Percentiles rank a stretch among this genome's conserved stretches.
Evolutionary conservation across 495 filamentous ascomycete genomes (phyloP).

Genomic region (Cercophora sp.): DNA sequence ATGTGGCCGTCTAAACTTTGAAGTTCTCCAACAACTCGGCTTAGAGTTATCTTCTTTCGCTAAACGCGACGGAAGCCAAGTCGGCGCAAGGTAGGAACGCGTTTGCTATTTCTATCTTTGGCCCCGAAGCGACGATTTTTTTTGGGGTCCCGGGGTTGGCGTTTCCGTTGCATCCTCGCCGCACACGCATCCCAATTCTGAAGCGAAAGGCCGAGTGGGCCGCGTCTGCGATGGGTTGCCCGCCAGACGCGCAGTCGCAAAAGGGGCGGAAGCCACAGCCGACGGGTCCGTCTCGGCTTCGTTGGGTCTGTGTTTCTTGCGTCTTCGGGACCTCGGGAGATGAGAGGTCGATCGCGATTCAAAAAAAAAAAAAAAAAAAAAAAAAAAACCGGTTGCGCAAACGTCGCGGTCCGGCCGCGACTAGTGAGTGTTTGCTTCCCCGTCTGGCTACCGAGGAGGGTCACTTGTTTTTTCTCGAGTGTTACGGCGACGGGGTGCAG

Average conservation of each 20-base stretch:
- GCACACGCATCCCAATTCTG: no score
- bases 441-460: no score
- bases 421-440: no score
- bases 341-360: slow-evolving; percentile 10
- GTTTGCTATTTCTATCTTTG: not conserved
- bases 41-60: no score
- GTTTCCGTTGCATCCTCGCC: not conserved
- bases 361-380: no score
- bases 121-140: not conserved
- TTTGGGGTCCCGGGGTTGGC: no score
- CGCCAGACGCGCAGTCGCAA: not conserved
- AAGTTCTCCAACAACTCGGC: no score
- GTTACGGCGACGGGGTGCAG: not conserved
- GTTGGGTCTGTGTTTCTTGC: slow-evolving; percentile 12
- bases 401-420: no score
- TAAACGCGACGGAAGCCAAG: not conserved
- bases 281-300: slow-evolving; percentile 19
- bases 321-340: not conserved
- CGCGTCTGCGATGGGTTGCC: not conserved
- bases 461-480: no score
- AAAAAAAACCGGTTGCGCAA: no score
- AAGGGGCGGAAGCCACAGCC: slow-evolving; percentile 18
- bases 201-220: not conserved
- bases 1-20: no score
- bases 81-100: not conserved